Evolutionary conservation across 2,329 filamentous ascomycete genomes (phyloP).

Genomic region (Aureobasidium namibiae): DNA sequence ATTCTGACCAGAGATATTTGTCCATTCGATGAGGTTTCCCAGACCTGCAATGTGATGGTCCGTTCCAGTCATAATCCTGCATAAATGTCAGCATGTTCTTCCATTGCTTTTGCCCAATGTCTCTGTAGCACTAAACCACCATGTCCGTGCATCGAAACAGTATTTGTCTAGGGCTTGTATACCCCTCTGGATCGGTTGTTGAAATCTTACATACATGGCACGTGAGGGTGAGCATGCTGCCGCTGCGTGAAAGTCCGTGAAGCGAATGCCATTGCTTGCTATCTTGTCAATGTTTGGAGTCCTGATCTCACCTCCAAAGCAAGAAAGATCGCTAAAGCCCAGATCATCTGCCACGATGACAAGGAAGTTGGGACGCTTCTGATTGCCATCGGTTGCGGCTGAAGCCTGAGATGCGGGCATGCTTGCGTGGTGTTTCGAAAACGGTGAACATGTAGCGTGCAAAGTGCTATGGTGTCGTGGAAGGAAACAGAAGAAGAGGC

Average conservation of each 20-base stretch:
- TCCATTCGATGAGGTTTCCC: constrained; percentile 53
- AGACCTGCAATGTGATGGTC: constrained; percentile 53
- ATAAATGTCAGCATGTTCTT: background rate
- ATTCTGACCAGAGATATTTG: constrained; percentile 46
- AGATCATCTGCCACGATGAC: constrained; percentile 52
- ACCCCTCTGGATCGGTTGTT: background rate
- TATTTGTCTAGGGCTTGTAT: background rate
- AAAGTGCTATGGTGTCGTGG: background rate
- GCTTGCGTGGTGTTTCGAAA: constrained; percentile 16
- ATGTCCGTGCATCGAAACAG: background rate
- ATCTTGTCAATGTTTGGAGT: constrained; percentile 51
- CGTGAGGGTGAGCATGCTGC: constrained; percentile 57
- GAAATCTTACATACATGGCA: constrained; percentile 40
- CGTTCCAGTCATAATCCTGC: constrained; percentile 52
- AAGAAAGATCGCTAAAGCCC: constrained; percentile 52
- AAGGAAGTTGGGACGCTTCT: constrained; percentile 51
- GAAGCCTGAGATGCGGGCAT: constrained; percentile 25
- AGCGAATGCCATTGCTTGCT: constrained; percentile 43
- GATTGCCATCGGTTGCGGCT: constrained; percentile 22
- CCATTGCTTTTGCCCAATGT: background rate
- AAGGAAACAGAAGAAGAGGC: background rate
- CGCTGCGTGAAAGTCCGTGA: constrained; percentile 58
- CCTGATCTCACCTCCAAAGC: constrained; percentile 53
- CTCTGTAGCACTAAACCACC: background rate
- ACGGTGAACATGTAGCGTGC: constrained; percentile 19